Base-by-base conservation (phyloP, 2,329 filamentous ascomycete species). In the Coccinonectria pachysandricola region DNA sequence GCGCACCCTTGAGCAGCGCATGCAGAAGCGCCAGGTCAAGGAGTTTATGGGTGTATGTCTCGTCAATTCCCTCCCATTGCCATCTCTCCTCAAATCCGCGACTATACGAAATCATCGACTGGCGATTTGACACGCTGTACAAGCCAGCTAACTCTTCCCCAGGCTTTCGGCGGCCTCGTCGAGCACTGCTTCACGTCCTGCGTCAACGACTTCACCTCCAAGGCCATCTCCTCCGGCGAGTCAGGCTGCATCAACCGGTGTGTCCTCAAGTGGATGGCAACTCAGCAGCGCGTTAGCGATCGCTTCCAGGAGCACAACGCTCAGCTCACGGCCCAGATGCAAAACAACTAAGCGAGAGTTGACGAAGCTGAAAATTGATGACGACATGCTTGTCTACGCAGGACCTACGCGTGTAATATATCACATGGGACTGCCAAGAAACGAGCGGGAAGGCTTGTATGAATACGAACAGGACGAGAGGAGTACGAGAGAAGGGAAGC, bases 1-100 rank as follows among this genome's bases (percentile, higher is more conserved):
- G 68, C 82, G 84, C 64, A 84, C 91, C 70, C 81, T 98, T 54
- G 80, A 93, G 62, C 64, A 75, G 63, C 85, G 91, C 60, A 87
- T 98, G 75, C 86, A 96, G 68, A 82, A 83, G 64, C 92, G 91
- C 64, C 91, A 98, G 64, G 84, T 98, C 71, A 94, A 94, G 66
- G 88, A 96, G 56, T 96, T 98, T 56, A 94, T 96, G 79, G 82
- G 75, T 49, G 91, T 96, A 71, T 46, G 84, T 68, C 30, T 19
- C 30, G 34, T 23, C 27, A 26, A 26, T 26, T 16, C 34, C 24
- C 31, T 13, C 21, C 3, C n/a, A n/a, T 14, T 21, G 13, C 15
- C 15, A 2, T 7, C 15, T 11, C 2, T 6, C 3, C 25, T 5
- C 12, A 8, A n/a, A n/a, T n/a, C n/a, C n/a, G n/a, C n/a, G n/a